A percentile compares a stretch with the other conserved stretches of the same genome.
Evolutionary conservation across 2,329 filamentous ascomycete genomes (phyloP).

Genomic region (Fusarium dimerum): DNA sequence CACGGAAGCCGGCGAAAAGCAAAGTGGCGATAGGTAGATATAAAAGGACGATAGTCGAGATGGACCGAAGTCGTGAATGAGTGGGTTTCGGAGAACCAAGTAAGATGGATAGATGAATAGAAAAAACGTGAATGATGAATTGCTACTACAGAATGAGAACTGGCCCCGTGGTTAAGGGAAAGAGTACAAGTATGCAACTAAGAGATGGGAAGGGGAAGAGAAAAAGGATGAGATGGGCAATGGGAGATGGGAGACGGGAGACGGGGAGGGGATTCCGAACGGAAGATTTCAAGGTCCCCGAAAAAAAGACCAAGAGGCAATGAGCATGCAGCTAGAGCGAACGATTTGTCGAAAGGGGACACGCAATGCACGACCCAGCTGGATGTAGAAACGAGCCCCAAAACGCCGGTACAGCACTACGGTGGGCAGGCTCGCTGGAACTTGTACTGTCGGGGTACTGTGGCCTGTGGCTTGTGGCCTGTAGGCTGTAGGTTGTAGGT

Average conservation of each 20-base stretch:
- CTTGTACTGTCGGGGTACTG: slow-evolving; percentile 6
- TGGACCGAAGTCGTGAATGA: slow-evolving; percentile 14
- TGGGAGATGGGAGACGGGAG: slow-evolving; percentile 14
- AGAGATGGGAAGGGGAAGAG: slow-evolving; percentile 15
- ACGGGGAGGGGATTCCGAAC: slow-evolving; percentile 21
- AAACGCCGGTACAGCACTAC: slow-evolving; percentile 1
- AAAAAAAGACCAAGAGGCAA: slow-evolving; percentile 23
- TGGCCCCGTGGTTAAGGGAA: no score
- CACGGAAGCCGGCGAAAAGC: slow-evolving; percentile 2
- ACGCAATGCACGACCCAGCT: slow-evolving; percentile 27
- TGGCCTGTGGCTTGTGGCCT: no score
- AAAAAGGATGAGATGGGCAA: slow-evolving; percentile 15
- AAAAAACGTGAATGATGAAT: no score
- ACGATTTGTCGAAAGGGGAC: slow-evolving; percentile 20
- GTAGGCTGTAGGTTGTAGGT: no score
- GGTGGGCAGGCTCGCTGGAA: slow-evolving; percentile 18
- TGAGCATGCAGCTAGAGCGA: slow-evolving; percentile 19
- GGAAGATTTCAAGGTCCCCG: slow-evolving; percentile 28
- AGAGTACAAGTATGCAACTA: no score
- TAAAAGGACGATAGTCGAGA: slow-evolving; percentile 4
- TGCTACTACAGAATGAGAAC: no score
- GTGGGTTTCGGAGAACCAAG: slow-evolving; percentile 3
- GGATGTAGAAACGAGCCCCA: slow-evolving; percentile 1
- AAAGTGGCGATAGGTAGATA: slow-evolving; percentile 18
- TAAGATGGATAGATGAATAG: slow-evolving; percentile 6